Evolutionary conservation across 257 asterid genomes (phyloP), one percentile per base, ranked within the genome.

Genomic region (Solanum appendiculatum): DNA sequence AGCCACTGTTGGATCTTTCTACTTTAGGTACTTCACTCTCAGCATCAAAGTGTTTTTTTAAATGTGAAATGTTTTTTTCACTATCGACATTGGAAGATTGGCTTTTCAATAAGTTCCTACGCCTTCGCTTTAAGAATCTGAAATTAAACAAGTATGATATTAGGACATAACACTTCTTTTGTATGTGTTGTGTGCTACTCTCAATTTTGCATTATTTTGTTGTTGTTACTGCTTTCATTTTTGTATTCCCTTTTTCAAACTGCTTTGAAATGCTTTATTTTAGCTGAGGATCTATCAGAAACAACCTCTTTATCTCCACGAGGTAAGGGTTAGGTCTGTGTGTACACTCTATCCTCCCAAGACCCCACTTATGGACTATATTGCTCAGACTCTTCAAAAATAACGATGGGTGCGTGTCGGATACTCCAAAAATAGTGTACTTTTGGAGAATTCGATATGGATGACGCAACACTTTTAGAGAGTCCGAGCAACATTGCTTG

Each of bases 71-170:
- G 33, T 18, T 16, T 3, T n/a, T 80, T 18, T 9, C 86, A 34
- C 34, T 73, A n/a, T 54, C 89, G 2, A 11, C 20, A n/a, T 84
- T 23, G 29, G 84, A 83, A 72, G 90, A 89, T 66, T 86, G 84
- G 42, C 4, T 69, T 74, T 85, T 56, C 81, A 63, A 44, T 40
- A 93, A 87, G 75, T 44, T 34, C 11, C 42, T 90, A 37, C 39
- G 92, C 85, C 88, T 92, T 86, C 15, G 85, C 89, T 90, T 92
- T 87, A 93, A 89, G 37, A 92, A 93, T 87, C 94, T 93, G 94
- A 83, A 86, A 91, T 58, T 74, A 86, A 89, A 56, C 7, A 33
- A 29, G 82, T 74, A 46, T 25, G 70, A 9, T 63, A 21, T 39
- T 60, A 64, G 48, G 42, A 18, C 15, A 25, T 77, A 25, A 77